Percentiles rank a stretch among this genome's conserved stretches.
Conservation (phyloP, 108 stramenopile genomes). For the Cylindrotheca closterium region DNA sequence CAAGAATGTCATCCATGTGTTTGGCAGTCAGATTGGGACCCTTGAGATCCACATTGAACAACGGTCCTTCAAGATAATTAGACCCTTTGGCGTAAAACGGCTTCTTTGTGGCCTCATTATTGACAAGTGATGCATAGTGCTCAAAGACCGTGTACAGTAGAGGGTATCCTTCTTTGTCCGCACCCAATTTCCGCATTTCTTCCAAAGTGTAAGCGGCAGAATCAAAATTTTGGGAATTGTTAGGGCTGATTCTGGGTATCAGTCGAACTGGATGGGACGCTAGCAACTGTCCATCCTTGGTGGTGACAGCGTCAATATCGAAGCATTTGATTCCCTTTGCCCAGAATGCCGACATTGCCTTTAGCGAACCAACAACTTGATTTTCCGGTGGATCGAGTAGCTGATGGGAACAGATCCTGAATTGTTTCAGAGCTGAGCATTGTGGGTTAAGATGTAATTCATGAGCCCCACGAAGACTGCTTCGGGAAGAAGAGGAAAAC, state of each 20-base stretch:
- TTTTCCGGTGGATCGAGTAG: not conserved
- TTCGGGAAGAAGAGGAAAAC: too few relatives aligned
- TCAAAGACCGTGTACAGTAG: not conserved
- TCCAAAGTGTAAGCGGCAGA: not conserved
- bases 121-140: not conserved
- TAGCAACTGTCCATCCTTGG: not conserved
- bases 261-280: not conserved
- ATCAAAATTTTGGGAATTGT: not conserved
- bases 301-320: not conserved
- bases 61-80: not conserved
- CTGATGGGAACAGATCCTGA: not conserved
- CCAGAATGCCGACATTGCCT: not conserved
- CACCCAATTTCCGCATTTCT: not conserved
- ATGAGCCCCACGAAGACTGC: too few relatives aligned
- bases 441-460: too few relatives aligned
- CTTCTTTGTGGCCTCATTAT: not conserved
- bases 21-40: not conserved
- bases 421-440: not conserved
- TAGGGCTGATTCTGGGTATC: not conserved
- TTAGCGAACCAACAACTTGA: not conserved
- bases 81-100: not conserved
- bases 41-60: conserved; percentile 1
- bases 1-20: not conserved
- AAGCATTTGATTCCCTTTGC: not conserved
- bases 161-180: not conserved